Evolutionary conservation across 106 monocot genomes (phyloP), one percentile per base, ranked within the genome.

Genomic region (Dioscorea dumetorum): DNA sequence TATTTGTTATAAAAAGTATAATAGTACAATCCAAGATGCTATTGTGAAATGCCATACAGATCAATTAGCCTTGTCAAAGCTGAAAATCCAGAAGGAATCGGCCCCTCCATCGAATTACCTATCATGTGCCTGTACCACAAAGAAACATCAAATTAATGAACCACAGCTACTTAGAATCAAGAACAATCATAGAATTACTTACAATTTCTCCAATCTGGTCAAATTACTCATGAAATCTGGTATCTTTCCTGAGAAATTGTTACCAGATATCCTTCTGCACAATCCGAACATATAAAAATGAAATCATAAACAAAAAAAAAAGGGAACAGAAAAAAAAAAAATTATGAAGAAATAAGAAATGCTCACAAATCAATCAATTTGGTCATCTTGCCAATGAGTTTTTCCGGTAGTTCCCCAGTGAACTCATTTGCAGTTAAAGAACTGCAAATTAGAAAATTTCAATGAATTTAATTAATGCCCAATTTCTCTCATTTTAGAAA

Each of bases 291-390:
- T 10, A 70, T 12, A 58, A 16, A 1, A 68, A 68, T 41, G 24
- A 1, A 21, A 50, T 63, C 8, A 12, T 2, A 59, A 75, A 52
- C 8, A 19, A 31, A 5, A 58, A 57, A 18, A 8, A 21, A 57
- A 49, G 23, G 52, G 11, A 50, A 72, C 16, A 28, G 32, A 22
- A 17, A 61, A 16, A 12, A 10, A 58, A 64, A 48, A 21, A 61
- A 68, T 57, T 19, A 51, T 17, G 41, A 41, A 41, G 9, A 41
- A 41, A 41, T 41, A 41, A 41, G 10, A 41, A 10, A 41, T 21
- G 19, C 87, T 85, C 66, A 92, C 91, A 92, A 67, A 50, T 92
- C 91, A 48, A 61, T 82, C 78, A 92, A 80, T 71, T 74, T 85
- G 33, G 85, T 80, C 75, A 92, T 28, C 62, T 76, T 75, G 48